A percentile compares a stretch with the other conserved stretches of the same genome.
Evolutionary conservation across 148 eudicot genomes (phyloP).

Genomic region (Rhododendron molle): DNA sequence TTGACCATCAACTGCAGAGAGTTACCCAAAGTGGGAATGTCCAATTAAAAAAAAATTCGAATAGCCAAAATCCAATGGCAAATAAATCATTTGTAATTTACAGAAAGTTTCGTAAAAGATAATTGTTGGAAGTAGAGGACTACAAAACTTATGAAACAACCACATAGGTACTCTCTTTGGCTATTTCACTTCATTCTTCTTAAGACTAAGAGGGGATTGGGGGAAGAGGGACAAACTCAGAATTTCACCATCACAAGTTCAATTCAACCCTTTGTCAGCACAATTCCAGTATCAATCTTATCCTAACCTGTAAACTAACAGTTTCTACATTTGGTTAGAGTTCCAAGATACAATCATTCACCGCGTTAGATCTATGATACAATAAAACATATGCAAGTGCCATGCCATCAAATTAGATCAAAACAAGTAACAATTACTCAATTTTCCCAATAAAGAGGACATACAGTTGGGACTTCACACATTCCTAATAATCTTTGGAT

Average conservation of each 20-base stretch:
- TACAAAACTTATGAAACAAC: not conserved
- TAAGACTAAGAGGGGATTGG: not conserved
- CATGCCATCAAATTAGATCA: not conserved
- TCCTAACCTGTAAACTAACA: not conserved
- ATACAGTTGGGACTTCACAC: not conserved
- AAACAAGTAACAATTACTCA: not conserved
- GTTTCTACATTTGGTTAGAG: not conserved
- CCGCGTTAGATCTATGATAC: not conserved
- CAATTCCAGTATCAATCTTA: not conserved
- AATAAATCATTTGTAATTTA: too few relatives aligned
- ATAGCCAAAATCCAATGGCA: not conserved
- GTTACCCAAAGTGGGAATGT: not conserved
- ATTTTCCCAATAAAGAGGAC: not conserved
- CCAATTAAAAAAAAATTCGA: not conserved
- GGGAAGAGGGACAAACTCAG: not conserved
- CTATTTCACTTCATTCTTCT: not conserved
- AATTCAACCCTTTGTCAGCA: slow-evolving; percentile 1
- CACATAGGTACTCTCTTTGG: not conserved
- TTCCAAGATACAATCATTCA: not conserved
- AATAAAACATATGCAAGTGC: not conserved
- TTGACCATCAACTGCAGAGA: slow-evolving; percentile 53
- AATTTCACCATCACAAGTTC: not conserved
- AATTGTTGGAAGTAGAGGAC: not conserved
- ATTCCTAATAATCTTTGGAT: not conserved
- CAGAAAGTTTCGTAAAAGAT: not conserved